Percentiles rank a stretch among this genome's conserved stretches.
phyloP scores from a whole-genome alignment of 2,329 filamentous ascomycete species.

The Paraphaeosphaeria sporulosa region DNA sequence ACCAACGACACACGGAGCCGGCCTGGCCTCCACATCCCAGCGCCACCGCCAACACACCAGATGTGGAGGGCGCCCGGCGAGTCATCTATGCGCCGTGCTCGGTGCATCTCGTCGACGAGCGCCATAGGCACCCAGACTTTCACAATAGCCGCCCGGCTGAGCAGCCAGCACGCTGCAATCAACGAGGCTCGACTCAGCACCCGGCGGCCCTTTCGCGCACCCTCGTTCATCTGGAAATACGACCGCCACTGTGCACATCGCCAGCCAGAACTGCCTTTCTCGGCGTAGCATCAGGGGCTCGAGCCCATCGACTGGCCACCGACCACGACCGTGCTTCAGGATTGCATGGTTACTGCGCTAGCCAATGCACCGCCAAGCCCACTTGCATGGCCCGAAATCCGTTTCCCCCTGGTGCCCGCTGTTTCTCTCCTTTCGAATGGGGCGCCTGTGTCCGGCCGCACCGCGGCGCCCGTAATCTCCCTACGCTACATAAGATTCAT shows the following conservation, averaged over 20 bases:
- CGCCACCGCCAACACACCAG: conserved; percentile 7
- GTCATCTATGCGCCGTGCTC: not conserved
- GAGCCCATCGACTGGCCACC: conserved; percentile 35
- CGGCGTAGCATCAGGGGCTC: conserved; percentile 36
- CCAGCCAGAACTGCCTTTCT: conserved; percentile 37
- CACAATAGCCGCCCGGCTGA: conserved; percentile 35
- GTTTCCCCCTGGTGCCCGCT: conserved; percentile 36
- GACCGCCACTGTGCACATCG: conserved; percentile 36
- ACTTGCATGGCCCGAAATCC: conserved; percentile 36
- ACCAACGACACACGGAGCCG: not conserved
- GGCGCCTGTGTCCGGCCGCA: conserved; percentile 37
- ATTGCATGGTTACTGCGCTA: conserved; percentile 48
- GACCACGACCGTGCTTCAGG: conserved; percentile 23
- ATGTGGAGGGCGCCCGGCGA: not conserved
- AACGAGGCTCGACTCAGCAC: conserved; percentile 34
- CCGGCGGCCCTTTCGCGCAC: conserved; percentile 19
- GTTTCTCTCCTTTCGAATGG: conserved; percentile 41
- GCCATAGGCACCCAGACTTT: conserved; percentile 20
- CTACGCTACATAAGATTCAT: conserved; percentile 43
- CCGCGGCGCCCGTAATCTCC: conserved; percentile 49
- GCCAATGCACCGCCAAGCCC: conserved; percentile 37
- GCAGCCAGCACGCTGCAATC: conserved; percentile 21
- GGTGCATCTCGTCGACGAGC: conserved; percentile 8
- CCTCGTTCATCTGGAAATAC: conserved; percentile 44
- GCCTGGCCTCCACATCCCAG: not conserved